Conservation (phyloP, 2,329 filamentous ascomycete genomes). For the Incumbomyces lentus region DNA sequence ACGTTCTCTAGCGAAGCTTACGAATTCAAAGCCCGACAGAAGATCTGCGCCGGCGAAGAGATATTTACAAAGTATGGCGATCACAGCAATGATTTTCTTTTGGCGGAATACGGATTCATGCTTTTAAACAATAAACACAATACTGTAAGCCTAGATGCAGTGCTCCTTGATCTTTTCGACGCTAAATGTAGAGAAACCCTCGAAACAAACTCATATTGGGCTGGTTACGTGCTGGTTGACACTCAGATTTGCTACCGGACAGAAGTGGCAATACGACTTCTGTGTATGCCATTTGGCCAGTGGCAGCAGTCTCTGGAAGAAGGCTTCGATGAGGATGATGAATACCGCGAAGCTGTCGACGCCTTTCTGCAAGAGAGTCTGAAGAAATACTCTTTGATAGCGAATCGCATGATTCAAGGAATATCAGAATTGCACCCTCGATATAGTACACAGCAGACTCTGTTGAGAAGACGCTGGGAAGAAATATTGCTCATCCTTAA, state of each 20-base stretch:
- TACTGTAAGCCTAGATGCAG: constrained; percentile 4
- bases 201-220: background rate
- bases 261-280: constrained; percentile 8
- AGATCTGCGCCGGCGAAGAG: constrained; percentile 4
- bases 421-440: too few species aligned
- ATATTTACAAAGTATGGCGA: constrained; percentile 11
- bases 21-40: constrained; percentile 2
- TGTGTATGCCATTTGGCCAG: constrained; percentile 8
- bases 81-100: constrained; percentile 12
- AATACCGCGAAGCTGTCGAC: background rate
- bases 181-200: constrained; percentile 8
- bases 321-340: constrained; percentile 9
- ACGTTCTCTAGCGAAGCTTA: constrained; percentile 6
- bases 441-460: too few species aligned
- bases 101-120: constrained; percentile 13
- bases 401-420: too few species aligned
- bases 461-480: too few species aligned
- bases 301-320: constrained; percentile 3
- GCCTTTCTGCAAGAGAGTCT: constrained; percentile 3
- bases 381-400: background rate
- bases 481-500: too few species aligned
- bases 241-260: constrained; percentile 10
- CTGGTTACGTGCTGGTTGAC: constrained; percentile 1
- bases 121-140: constrained; percentile 6
- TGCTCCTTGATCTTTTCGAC: constrained; percentile 9